Evolutionary conservation across 495 filamentous ascomycete genomes (phyloP), one percentile per base, ranked within the genome.

Genomic region (Arthonia radiata): DNA sequence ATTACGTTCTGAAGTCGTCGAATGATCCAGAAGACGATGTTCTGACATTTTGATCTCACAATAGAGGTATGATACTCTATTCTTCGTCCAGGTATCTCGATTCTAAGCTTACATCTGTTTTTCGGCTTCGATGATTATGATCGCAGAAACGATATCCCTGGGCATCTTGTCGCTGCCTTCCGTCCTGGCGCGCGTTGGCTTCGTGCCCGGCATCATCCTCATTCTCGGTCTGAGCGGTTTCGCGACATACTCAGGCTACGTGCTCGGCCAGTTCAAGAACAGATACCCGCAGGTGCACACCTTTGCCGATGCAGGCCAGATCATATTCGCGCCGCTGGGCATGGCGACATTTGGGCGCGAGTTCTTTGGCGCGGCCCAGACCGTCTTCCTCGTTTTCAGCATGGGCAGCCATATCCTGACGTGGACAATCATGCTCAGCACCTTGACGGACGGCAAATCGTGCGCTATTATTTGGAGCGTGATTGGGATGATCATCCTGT

Each of bases 71-170:
- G n/a, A n/a, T n/a, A n/a, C n/a, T n/a, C n/a, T n/a, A n/a, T n/a
- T n/a, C n/a, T n/a, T n/a, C n/a, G n/a, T n/a, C n/a, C n/a, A n/a
- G n/a, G n/a, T n/a, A n/a, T n/a, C n/a, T n/a, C n/a, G n/a, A n/a
- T n/a, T n/a, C n/a, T n/a, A n/a, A n/a, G n/a, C n/a, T n/a, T n/a
- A n/a, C n/a, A n/a, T n/a, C n/a, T n/a, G n/a, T n/a, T n/a, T n/a
- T n/a, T n/a, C n/a, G n/a, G 56, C 58, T 9, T 53, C 56, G 4
- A 48, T 61, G 13, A 36, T 70, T 18, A 67, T 76, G 46, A 68
- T 77, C 38, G 71, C 70, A 27, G 67, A 73, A 39, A 71, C 68
- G n/a, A 67, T 76, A 21, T 69, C 68, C 4, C 56, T 75, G n/a
- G 71, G 71, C 25, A 64, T 63, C 37, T 52, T 77, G 19, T 66